These are phyloP conservation scores for Phytopythium mirpurense DNA, from an alignment of 352 stramenopile species.

Conservation along the genomic window DNA sequence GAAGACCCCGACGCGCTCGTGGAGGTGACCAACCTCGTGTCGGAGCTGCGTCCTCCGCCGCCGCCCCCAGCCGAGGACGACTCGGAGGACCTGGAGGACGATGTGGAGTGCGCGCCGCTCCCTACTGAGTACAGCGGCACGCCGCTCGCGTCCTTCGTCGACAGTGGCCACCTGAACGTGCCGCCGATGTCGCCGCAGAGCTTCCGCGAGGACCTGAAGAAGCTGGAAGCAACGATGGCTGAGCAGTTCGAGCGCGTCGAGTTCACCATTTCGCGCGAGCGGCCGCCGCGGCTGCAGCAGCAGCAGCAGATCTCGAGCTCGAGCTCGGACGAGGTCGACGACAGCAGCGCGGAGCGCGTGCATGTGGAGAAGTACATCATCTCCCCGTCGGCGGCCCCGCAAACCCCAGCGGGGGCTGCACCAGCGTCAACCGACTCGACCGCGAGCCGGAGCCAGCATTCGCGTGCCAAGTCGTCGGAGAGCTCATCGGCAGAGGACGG, in stretches of 20 bases:
- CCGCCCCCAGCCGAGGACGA: constrained; percentile 39
- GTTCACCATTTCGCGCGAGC: constrained; percentile 74
- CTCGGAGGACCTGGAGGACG: constrained; percentile 19
- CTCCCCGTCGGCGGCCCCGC: constrained; percentile 12
- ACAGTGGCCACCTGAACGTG: constrained; percentile 60
- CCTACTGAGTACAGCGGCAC: constrained; percentile 48
- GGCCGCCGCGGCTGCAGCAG: constrained; percentile 32
- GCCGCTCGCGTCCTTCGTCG: constrained; percentile 78
- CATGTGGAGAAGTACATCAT: constrained; percentile 41
- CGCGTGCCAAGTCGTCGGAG: constrained; percentile 20
- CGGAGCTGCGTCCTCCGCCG: constrained; percentile 56
- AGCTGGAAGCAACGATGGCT: constrained; percentile 57
- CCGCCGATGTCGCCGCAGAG: constrained; percentile 50
- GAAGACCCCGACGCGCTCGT: constrained; percentile 84
- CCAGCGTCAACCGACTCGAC: constrained; percentile 16
- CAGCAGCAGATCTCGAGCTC: constrained; percentile 15
- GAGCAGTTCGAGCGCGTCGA: constrained; percentile 76
- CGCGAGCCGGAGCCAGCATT: constrained; percentile 27
- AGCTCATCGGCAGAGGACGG: constrained; percentile 25
- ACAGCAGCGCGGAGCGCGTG: constrained; percentile 19
- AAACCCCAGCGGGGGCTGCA: constrained; percentile 8
- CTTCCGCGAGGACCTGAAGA: constrained; percentile 48
- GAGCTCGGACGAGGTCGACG: constrained; percentile 23
- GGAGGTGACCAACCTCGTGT: constrained; percentile 75
- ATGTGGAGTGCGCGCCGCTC: constrained; percentile 20